Evolutionary conservation across 768 basidiomycete genomes (phyloP).

Genomic region (Pilatotrama ljubarskyi): DNA sequence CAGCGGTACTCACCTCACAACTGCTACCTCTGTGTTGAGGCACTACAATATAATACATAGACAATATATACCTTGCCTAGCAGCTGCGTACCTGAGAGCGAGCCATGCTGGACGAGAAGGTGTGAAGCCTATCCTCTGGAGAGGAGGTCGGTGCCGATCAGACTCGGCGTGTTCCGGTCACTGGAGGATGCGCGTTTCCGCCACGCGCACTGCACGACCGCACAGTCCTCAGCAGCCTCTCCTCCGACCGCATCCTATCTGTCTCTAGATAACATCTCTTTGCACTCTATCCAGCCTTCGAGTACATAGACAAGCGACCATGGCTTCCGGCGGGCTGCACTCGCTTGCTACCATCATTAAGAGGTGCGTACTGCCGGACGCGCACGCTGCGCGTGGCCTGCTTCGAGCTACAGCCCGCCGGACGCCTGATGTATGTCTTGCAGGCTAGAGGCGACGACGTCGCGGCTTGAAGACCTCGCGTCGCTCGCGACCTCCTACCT

Average conservation of each 20-base stretch:
- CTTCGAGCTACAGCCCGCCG: background rate
- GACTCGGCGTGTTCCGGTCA: slow-evolving; percentile 19
- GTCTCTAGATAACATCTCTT: background rate
- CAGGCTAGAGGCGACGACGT: slow-evolving; percentile 91
- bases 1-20: too few species aligned
- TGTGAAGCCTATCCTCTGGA: too few species aligned
- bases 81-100: too few species aligned
- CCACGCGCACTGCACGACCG: slow-evolving; percentile 11
- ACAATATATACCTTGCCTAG: too few species aligned
- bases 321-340: slow-evolving; percentile 52
- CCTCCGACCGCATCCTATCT: slow-evolving; percentile 1
- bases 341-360: slow-evolving; percentile 83
- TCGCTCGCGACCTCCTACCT: slow-evolving; percentile 37
- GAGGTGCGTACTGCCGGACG: slow-evolving; percentile 45
- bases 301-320: slow-evolving; percentile 1
- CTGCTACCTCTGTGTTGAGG: too few species aligned
- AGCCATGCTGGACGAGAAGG: too few species aligned
- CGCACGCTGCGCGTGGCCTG: background rate
- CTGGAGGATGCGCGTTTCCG: slow-evolving; percentile 3
- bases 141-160: background rate
- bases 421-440: slow-evolving; percentile 24
- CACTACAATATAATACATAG: too few species aligned
- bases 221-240: background rate
- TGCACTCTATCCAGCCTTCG: background rate
- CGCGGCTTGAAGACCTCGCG: slow-evolving; percentile 89